These are phyloP conservation scores for Paecilomyces variotii DNA, from an alignment of 2,329 filamentous ascomycete species.

Conservation along the genomic window DNA sequence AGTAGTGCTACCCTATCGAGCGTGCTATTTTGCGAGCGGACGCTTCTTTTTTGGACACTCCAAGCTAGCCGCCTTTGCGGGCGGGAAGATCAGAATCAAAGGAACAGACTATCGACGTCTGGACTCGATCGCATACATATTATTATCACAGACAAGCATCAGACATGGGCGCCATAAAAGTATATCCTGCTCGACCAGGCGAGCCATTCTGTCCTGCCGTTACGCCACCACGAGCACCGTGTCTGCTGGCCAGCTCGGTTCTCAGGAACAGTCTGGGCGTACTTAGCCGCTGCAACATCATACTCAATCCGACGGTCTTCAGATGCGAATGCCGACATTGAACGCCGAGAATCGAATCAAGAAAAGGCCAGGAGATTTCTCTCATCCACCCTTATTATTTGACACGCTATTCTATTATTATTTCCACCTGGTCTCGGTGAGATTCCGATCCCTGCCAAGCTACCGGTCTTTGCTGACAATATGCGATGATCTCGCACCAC, in stretches of 20 bases:
- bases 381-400: too few species aligned
- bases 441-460: too few species aligned
- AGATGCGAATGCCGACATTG: too few species aligned
- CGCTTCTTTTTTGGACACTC: neutral
- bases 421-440: too few species aligned
- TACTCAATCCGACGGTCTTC: too few species aligned
- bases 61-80: neutral
- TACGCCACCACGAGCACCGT: neutral
- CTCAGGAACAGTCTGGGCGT: neutral
- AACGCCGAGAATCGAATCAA: too few species aligned
- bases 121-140: neutral
- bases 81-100: neutral
- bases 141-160: neutral
- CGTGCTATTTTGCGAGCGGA: neutral
- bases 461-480: too few species aligned
- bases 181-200: neutral
- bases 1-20: neutral
- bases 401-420: too few species aligned
- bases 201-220: neutral
- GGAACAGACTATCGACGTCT: neutral
- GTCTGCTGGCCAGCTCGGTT: neutral
- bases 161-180: neutral
- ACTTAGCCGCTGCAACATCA: too few species aligned
- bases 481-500: too few species aligned
- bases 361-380: too few species aligned